Conservation (phyloP, 2,329 filamentous ascomycete species). For the Xylaria sp. region DNA sequence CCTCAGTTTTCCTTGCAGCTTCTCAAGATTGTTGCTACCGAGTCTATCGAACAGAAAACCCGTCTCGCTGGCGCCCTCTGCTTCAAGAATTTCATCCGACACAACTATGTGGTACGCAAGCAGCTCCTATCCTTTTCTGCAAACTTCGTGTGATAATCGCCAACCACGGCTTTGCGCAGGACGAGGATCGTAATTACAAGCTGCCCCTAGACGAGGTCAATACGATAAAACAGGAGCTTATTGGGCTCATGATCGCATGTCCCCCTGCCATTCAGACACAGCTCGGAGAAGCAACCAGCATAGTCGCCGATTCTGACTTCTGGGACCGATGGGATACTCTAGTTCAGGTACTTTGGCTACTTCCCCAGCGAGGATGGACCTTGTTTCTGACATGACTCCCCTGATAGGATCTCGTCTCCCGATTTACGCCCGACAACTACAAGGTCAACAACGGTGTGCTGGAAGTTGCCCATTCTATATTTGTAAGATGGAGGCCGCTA, state of each 20-base stretch:
- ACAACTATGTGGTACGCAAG: conserved; percentile 79
- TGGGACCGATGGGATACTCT: conserved; percentile 97
- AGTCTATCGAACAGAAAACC: conserved; percentile 74
- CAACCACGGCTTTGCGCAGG: conserved; percentile 49
- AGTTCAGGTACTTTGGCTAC: conserved; percentile 66
- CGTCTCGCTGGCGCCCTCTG: conserved; percentile 87
- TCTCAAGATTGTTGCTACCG: conserved; percentile 86
- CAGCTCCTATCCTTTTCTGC: not conserved
- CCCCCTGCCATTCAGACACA: conserved; percentile 88
- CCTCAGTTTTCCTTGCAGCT: conserved; percentile 87
- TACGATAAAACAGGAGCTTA: conserved; percentile 92
- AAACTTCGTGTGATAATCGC: not conserved
- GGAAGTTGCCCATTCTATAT: conserved; percentile 97
- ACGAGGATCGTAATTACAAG: conserved; percentile 94
- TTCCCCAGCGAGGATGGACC: not conserved
- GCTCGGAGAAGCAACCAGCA: conserved; percentile 93
- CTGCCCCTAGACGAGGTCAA: conserved; percentile 80
- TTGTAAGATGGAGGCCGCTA: conserved; percentile 91
- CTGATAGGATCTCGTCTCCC: conserved; percentile 79
- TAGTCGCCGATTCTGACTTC: conserved; percentile 98
- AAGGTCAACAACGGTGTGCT: conserved; percentile 91
- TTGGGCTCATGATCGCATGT: conserved; percentile 94
- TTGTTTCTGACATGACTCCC: conserved; percentile 10
- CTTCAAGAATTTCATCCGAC: conserved; percentile 98
- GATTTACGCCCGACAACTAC: conserved; percentile 80